These are phyloP conservation scores for Gossypium turneri DNA, from an alignment of 345 rosid genomes.

Conservation along the genomic window DNA sequence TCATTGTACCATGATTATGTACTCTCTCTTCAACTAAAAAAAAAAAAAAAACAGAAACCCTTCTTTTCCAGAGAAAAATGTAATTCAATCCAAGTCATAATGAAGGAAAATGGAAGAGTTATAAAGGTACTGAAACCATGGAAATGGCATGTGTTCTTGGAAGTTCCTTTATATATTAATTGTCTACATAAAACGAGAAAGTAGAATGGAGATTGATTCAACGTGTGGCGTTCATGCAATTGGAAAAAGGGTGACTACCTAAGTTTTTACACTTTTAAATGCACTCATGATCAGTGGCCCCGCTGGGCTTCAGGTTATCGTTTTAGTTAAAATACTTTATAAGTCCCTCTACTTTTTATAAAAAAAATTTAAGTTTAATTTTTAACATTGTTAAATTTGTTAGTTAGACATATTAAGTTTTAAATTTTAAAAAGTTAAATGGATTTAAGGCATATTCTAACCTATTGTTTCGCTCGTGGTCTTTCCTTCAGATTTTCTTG, in stretches of 20 bases:
- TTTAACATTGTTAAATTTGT: accelerated
- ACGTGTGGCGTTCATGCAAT: conserved; percentile 23
- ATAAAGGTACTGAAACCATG: not conserved
- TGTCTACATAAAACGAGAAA: conserved; percentile 20
- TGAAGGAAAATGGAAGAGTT: not conserved
- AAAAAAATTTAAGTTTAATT: accelerated
- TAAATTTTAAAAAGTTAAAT: no score
- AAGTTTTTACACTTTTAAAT: not conserved
- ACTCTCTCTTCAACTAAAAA: no score
- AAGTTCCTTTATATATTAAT: not conserved
- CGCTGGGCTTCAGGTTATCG: not conserved
- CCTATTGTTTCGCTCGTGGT: no score
- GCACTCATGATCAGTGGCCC: not conserved
- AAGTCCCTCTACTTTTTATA: no score
- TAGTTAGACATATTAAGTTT: no score
- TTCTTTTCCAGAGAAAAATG: not conserved
- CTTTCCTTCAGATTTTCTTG: not conserved
- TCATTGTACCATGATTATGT: no score
- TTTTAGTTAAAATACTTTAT: no score
- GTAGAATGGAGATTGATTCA: conserved; percentile 2
- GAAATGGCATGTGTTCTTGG: not conserved
- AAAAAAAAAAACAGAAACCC: not conserved
- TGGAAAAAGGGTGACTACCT: not conserved
- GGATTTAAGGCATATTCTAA: no score
- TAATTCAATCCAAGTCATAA: not conserved